Base-by-base conservation (phyloP, 208 protist genomes). In the Leishmania mexicana region DNA sequence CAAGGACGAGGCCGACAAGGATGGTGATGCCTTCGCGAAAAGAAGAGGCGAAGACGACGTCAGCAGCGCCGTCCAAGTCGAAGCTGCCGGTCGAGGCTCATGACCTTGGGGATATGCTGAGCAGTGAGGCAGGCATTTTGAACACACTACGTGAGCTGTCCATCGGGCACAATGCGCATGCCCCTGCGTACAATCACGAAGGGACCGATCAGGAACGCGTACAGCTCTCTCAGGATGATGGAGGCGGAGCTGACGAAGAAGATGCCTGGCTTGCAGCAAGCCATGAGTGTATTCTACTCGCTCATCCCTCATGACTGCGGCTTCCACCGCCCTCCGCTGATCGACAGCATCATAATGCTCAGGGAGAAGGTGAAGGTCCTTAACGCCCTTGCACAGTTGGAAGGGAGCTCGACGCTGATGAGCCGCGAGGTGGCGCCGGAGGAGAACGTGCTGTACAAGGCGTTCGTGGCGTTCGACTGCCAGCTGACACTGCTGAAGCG, bases 181-280 rank as follows among this genome's bases (percentile, higher is more conserved):
- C 96, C 92, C 4, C 86, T 98, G 1, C 93, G 94, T 5, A 96
- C 95, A 65, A 93, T 97, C 40, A 93, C 89, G 15, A 97, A 97
- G 81, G 68, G 38, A 51, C 92, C 96, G 71, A 92, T 97, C 64
- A 88, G 85, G 75, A 73, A 88, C 60, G 91, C 89, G 31, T 95
- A 90, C 74, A 80, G 57, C 0, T 81, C 81, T 19, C 86, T 97
- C 28, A 83, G 88, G 65, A 75, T 54, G 77, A 91, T 95, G n/a
- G 92, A 95, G 85, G 60, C 49, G 35, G 89, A 94, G 76, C 79
- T 93, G 75, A 91, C 89, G 75, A 92, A 93, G 81, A 82, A 77
- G 60, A 74, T n/a, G 1, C 79, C 88, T 1, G 70, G 89, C 42
- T 79, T 93, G 73, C 84, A 90, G 81, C 78, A 83, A n/a, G 62